Evolutionary conservation across 2,329 filamentous ascomycete genomes (phyloP).

Genomic region (Huntiella omanensis): DNA sequence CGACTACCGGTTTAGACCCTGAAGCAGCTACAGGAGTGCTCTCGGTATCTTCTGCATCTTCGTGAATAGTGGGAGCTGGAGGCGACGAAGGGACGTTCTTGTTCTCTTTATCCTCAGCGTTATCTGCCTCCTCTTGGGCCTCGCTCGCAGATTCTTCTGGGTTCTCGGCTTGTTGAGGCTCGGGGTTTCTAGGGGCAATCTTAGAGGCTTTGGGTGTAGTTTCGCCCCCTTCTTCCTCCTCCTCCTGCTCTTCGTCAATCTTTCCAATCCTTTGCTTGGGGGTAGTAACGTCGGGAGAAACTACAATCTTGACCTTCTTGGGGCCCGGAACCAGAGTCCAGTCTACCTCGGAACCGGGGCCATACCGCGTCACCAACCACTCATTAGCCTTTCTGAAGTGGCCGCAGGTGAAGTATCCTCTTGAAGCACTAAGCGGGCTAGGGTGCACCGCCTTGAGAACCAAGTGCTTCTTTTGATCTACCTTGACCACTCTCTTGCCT

Average conservation of each 20-base stretch:
- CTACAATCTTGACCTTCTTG: conserved; percentile 15
- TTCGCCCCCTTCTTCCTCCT: conserved; percentile 9
- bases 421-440: conserved; percentile 69
- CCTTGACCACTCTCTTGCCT: conserved; percentile 53
- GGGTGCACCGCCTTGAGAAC: conserved; percentile 81
- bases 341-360: conserved; percentile 61
- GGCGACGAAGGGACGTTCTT: no score
- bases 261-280: conserved; percentile 2
- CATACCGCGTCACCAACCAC: conserved; percentile 67
- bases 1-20: not conserved
- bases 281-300: conserved; percentile 1
- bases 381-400: conserved; percentile 71
- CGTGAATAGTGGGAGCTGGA: not conserved
- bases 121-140: not conserved
- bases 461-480: conserved; percentile 57
- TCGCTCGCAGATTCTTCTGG: not conserved
- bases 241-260: conserved; percentile 6
- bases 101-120: not conserved
- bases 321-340: conserved; percentile 41
- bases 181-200: conserved; percentile 11
- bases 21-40: conserved; percentile 8
- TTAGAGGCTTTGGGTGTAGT: conserved; percentile 8
- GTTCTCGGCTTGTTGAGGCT: conserved; percentile 13
- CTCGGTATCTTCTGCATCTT: conserved; percentile 1
- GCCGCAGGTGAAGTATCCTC: conserved; percentile 66